Base-by-base conservation (phyloP, 208 protist species). In the Sergeia podlipaevii region DNA sequence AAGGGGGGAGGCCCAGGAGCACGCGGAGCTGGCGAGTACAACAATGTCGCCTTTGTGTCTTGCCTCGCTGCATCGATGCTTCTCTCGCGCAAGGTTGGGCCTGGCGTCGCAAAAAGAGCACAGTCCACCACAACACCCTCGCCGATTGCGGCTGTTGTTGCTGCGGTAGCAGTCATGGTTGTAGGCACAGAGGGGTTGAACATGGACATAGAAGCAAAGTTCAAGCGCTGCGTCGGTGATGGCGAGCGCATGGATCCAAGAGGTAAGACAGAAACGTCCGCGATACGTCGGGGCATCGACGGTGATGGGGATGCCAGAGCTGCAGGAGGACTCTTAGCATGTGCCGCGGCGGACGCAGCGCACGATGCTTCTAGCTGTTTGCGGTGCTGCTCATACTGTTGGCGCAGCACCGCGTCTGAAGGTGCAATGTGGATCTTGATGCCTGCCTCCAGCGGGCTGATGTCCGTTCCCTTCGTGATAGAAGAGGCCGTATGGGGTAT, bases 401-500 rank as follows among this genome's bases (percentile, higher is more conserved):
- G 64, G 42, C 60, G 55, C 39, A 86, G 54, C 28, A 86, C 65
- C 13, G 65, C 78, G 23, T 53, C 45, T 17, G 85, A 93, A 15
- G 86, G 86, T 2, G 82, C 80, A 53, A 93, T 82, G 71, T 85
- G 82, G 17, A 93, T 91, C 49, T 93, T 93, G 38, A 93, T 89
- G 29, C 86, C 86, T 13, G 82, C 86, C 63, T 84, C 86, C 17
- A 81, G 44, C 5, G 70, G 82, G 38, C 74, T 85, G 60, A 93
- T 83, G 65, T 89, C 82, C 38, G 65, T 85, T 13, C 86, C 81
- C 39, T 77, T 77, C n/a, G 77, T 88, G n/a, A 93, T 66, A 37
- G 86, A 93, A 24, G 77, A 89, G 18, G 80, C 86, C 27, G 61
- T 74, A 42, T 79, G 66, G 36, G 82, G 86, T 7, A 93, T 75